These are phyloP conservation scores for Lipomyces sp. DNA, from an alignment of 805 yeast genomes.

Conservation along the genomic window DNA sequence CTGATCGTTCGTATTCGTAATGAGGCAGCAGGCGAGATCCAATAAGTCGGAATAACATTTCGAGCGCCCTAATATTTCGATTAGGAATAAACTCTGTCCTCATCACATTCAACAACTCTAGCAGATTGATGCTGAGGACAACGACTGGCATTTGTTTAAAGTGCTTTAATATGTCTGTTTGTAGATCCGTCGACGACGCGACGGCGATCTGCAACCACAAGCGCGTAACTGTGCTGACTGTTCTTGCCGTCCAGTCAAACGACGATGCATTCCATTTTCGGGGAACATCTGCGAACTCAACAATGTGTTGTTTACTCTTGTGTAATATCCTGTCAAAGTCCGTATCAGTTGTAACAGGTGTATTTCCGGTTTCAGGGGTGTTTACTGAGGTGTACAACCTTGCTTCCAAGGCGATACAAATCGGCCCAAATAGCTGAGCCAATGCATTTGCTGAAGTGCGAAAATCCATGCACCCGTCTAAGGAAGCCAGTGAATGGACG, in stretches of 20 bases:
- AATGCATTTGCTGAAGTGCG: neutral
- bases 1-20: conserved; percentile 33
- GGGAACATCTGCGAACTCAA: neutral
- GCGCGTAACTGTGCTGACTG: neutral
- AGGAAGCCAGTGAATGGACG: neutral
- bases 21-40: conserved; percentile 13
- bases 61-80: neutral
- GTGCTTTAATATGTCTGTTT: neutral
- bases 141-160: neutral
- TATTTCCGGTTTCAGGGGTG: neutral
- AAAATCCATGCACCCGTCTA: neutral
- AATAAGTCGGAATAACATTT: conserved; percentile 13
- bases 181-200: neutral
- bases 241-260: neutral
- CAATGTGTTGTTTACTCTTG: neutral
- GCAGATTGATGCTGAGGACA: neutral
- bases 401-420: neutral
- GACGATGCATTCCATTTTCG: conserved; percentile 2
- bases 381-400: neutral
- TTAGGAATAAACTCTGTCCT: neutral
- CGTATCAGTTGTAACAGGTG: neutral
- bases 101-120: neutral
- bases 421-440: neutral
- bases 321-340: neutral
- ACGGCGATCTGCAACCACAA: neutral